Evolutionary conservation across 495 filamentous ascomycete genomes (phyloP), one percentile per base, ranked within the genome.

Genomic region (Daldinia vernicosa): DNA sequence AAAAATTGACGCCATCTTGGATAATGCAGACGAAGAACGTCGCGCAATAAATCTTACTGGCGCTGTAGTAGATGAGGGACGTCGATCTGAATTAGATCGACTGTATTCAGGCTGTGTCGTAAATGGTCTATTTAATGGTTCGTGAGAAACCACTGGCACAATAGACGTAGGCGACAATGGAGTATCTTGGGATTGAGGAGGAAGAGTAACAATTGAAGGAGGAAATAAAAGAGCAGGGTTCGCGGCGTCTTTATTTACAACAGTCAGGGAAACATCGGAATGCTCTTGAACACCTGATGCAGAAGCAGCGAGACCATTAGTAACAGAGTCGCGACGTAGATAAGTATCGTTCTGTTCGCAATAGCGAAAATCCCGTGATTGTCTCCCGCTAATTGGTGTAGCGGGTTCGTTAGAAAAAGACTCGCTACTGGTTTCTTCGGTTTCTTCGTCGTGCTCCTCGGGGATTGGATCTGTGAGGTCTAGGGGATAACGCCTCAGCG

Each of bases 311-410:
- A 67, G 67, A 61, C 66, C 70, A 62, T 75, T 67, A 57, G 75
- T 75, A 62, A 80, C 72, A 2, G 75, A 77, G 32, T 81, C 79
- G 55, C 67, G 60, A 37, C 76, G 65, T 26, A 74, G 71, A 66
- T 81, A 79, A 30, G 79, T 70, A 59, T 84, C 81, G 67, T 78
- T 77, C 53, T 75, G 78, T 35, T 79, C 63, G 22, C 82, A 80
- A 57, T 80, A 78, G 15, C 80, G 79, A 54, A 85, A 84, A 70
- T 85, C 82, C 66, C 79, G 81, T 59, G 82, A 84, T 64, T 83
- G 82, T 67, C 83, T 83, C 63, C 80, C 80, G 75, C 83, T 85
- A 30, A 82, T 76, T 26, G 83, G 83, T 3, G 83, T 85, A 67
- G 79, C 78, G 45, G 83, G 83, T 53, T 85, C 83, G 74, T 81